Conservation (phyloP, 768 basidiomycete genomes). For the Tephrocybe rancida region DNA sequence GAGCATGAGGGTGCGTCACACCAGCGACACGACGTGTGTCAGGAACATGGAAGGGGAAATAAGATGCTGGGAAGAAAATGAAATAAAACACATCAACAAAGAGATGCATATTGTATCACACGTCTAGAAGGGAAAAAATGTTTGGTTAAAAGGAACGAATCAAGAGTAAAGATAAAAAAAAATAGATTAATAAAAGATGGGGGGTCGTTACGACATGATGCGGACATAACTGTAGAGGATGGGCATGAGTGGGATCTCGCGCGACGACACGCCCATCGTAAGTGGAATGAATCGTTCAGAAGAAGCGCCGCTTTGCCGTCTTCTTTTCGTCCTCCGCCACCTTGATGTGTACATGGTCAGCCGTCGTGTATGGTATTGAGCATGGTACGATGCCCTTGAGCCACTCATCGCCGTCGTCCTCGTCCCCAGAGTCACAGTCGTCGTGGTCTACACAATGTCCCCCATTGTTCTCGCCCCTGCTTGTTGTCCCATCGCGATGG, state of each 20-base stretch:
- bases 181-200: constrained; percentile 10
- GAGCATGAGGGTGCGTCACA: neutral
- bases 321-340: constrained; percentile 79
- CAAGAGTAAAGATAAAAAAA: constrained; percentile 10
- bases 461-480: constrained; percentile 16
- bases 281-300: constrained; percentile 40
- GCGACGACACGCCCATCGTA: neutral
- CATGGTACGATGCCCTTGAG: constrained; percentile 74
- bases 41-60: neutral
- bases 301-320: constrained; percentile 69
- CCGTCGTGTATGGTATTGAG: constrained; percentile 44
- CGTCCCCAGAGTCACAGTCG: constrained; percentile 63
- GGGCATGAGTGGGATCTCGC: neutral
- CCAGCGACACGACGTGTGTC: neutral
- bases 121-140: constrained; percentile 6
- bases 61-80: neutral
- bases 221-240: neutral
- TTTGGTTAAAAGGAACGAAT: constrained; percentile 1
- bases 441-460: constrained; percentile 67
- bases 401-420: constrained; percentile 90
- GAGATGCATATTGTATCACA: constrained; percentile 17
- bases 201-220: constrained; percentile 12
- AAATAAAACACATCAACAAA: too few relatives aligned
- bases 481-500: constrained; percentile 17
- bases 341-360: constrained; percentile 73